Evolutionary conservation across 169 alveolate species (phyloP).

Genomic region (Plasmodium reichenowi): DNA sequence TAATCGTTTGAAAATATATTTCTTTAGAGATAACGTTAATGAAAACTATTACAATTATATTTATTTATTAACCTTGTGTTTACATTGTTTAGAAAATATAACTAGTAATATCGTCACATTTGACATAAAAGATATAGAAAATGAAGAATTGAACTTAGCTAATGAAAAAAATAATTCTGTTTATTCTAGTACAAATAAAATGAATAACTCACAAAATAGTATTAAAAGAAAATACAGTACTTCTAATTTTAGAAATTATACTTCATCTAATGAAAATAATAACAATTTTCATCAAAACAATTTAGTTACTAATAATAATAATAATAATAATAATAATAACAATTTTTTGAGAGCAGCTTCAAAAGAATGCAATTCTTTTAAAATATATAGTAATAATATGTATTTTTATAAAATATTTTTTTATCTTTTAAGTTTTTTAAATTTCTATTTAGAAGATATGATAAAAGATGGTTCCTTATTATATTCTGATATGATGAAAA

Average conservation of each 20-base stretch:
- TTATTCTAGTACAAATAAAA: slow-evolving; percentile 12
- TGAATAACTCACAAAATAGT: slow-evolving; percentile 40
- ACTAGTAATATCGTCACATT: slow-evolving; percentile 72
- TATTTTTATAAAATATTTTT: slow-evolving; percentile 70
- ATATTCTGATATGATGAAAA: slow-evolving; percentile 74
- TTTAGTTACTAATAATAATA: slow-evolving; percentile 16
- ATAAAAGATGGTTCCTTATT: slow-evolving; percentile 68
- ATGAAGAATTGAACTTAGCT: slow-evolving; percentile 41
- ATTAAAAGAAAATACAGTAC: slow-evolving; percentile 61
- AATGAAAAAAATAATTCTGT: slow-evolving; percentile 22
- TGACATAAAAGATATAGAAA: slow-evolving; percentile 54
- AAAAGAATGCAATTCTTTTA: slow-evolving; percentile 53
- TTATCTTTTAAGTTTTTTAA: slow-evolving; percentile 69
- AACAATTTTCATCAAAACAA: slow-evolving; percentile 56
- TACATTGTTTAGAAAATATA: slow-evolving; percentile 76
- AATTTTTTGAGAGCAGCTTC: slow-evolving; percentile 37
- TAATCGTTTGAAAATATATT: slow-evolving; percentile 60
- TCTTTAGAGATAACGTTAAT: slow-evolving; percentile 67
- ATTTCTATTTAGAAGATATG: slow-evolving; percentile 76
- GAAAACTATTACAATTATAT: slow-evolving; percentile 73
- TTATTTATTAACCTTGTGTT: slow-evolving; percentile 71
- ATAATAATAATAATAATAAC: slow-evolving; percentile 36
- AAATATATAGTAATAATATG: slow-evolving; percentile 46
- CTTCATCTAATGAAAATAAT: slow-evolving; percentile 55
- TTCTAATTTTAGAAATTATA: slow-evolving; percentile 51